phyloP scores from a whole-genome alignment of 1,139 yeast species.

The Yamadazyma triangularis region DNA sequence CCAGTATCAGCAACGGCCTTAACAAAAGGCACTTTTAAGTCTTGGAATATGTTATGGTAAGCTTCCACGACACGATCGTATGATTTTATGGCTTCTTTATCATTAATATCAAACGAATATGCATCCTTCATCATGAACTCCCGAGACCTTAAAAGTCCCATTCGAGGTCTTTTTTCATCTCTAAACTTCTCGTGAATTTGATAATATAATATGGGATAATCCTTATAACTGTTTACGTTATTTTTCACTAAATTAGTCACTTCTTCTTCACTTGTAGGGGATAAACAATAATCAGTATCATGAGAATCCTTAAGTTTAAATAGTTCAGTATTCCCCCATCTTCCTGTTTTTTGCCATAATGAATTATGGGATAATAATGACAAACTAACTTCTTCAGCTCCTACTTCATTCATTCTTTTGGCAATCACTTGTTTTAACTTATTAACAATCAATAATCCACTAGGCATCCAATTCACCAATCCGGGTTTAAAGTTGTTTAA shows the following conservation, averaged over 20 bases:
- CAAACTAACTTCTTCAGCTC: slow-evolving; percentile 65
- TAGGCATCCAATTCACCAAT: slow-evolving; percentile 70
- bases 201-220: slow-evolving; percentile 68
- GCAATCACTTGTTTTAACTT: slow-evolving; percentile 61
- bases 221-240: slow-evolving; percentile 54
- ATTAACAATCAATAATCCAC: slow-evolving; percentile 60
- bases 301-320: slow-evolving; percentile 54
- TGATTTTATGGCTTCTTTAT: slow-evolving; percentile 53
- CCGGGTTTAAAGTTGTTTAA: slow-evolving; percentile 66
- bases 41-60: slow-evolving; percentile 60
- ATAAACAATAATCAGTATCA: slow-evolving; percentile 56
- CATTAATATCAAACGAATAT: slow-evolving; percentile 71
- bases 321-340: slow-evolving; percentile 63
- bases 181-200: slow-evolving; percentile 84
- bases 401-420: slow-evolving; percentile 50
- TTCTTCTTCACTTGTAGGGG: slow-evolving; percentile 95
- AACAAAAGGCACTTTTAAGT: slow-evolving; percentile 67
- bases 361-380: slow-evolving; percentile 58
- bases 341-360: slow-evolving; percentile 72
- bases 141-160: slow-evolving; percentile 81
- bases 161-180: slow-evolving; percentile 86
- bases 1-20: slow-evolving; percentile 93
- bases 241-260: slow-evolving; percentile 64
- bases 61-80: slow-evolving; percentile 61
- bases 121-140: slow-evolving; percentile 96